Evolutionary conservation across 1,284 basidiomycete genomes (phyloP).

Genomic region (Heterobasidion annosum): DNA sequence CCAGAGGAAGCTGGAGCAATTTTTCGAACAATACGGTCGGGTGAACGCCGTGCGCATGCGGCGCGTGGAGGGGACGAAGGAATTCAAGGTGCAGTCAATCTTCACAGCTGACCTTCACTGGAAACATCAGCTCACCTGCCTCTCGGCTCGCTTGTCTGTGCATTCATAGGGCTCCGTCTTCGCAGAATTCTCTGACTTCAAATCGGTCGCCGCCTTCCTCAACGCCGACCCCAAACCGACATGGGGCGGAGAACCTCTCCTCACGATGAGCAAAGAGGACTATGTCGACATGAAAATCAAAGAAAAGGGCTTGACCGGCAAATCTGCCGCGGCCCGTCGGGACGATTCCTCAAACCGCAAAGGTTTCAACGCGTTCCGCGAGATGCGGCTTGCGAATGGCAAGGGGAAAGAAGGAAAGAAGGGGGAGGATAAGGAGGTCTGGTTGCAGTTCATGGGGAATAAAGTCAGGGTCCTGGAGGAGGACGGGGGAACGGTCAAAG

Average conservation of each 20-base stretch:
- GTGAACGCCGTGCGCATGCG: constrained; percentile 87
- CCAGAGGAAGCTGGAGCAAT: constrained; percentile 76
- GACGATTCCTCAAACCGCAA: constrained; percentile 38
- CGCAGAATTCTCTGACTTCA: constrained; percentile 77
- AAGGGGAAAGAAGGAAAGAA: constrained; percentile 31
- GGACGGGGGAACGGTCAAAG: constrained; percentile 59
- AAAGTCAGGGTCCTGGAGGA: constrained; percentile 60
- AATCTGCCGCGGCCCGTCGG: constrained; percentile 47
- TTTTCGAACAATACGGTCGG: constrained; percentile 77
- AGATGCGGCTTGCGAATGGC: constrained; percentile 50
- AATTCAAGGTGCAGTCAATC: constrained; percentile 63
- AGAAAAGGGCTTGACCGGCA: constrained; percentile 82
- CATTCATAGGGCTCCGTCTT: constrained; percentile 79
- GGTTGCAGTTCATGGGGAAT: constrained; percentile 61
- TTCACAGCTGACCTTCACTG: too few relatives aligned
- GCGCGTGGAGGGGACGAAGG: constrained; percentile 59
- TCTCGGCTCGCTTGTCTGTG: neutral
- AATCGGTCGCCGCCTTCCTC: constrained; percentile 70
- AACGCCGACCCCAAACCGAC: constrained; percentile 72
- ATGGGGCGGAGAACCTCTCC: constrained; percentile 67
- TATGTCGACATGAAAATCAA: constrained; percentile 98
- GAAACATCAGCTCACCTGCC: neutral
- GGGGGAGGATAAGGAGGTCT: constrained; percentile 35
- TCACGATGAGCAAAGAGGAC: constrained; percentile 87
- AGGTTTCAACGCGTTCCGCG: constrained; percentile 87